Conservation (phyloP, 306 rosid genomes). For the Sindora glabra region DNA sequence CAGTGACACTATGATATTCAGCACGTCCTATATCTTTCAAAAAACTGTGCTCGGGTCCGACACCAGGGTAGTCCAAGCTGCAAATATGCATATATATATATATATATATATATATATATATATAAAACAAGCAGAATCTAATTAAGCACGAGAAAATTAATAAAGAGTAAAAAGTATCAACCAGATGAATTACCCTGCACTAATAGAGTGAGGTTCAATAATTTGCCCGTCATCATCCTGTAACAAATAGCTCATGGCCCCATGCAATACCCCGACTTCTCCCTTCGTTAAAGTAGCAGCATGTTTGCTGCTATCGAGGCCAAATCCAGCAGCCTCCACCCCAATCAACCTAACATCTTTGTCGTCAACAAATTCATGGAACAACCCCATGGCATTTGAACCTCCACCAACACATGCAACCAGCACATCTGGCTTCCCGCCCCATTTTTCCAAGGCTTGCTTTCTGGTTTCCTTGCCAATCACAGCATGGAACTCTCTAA, state of each 20-base stretch:
- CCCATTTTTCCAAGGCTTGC: constrained; percentile 96
- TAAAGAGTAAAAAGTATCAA: neutral
- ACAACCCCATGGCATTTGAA: constrained; percentile 93
- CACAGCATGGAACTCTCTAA: constrained; percentile 85
- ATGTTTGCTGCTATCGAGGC: constrained; percentile 88
- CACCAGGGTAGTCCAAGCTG: constrained; percentile 99
- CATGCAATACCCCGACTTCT: constrained; percentile 88
- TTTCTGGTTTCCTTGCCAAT: constrained; percentile 90
- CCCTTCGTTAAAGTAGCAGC: constrained; percentile 92
- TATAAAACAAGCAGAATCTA: constrained; percentile 10
- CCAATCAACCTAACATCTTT: constrained; percentile 70
- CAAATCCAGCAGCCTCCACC: constrained; percentile 97
- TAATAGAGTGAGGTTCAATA: constrained; percentile 91
- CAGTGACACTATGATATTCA: constrained; percentile 72
- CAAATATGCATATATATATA: no score
- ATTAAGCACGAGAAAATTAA: neutral
- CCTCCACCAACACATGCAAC: constrained; percentile 97
- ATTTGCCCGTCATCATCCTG: constrained; percentile 98
- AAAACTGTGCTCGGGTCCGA: constrained; percentile 95
- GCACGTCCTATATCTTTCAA: constrained; percentile 85
- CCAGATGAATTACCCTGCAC: constrained; percentile 72
- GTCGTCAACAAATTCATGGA: constrained; percentile 82
- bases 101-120: neutral
- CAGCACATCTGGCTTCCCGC: constrained; percentile 85
- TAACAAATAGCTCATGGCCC: constrained; percentile 94